Evolutionary conservation across 2,329 filamentous ascomycete species (phyloP), one percentile per base, ranked within the genome.

Genomic region (Neonectria faginata): DNA sequence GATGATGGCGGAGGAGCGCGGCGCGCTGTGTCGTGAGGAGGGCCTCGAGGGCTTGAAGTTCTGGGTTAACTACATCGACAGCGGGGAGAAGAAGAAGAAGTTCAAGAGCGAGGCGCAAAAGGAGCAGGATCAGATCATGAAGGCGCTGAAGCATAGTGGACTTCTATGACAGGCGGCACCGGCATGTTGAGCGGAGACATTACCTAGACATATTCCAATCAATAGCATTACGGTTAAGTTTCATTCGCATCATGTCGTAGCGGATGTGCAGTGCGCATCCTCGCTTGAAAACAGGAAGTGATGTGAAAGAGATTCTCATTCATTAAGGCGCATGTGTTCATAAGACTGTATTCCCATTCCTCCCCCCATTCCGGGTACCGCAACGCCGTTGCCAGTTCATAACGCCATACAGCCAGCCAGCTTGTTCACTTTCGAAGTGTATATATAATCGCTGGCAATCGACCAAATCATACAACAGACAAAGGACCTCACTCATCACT

Each of bases 1-100:
- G 12, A 92, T 97, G 76, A 97, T 99, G 95, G 94, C 94, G 0
- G 96, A 99, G 78, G 95, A 98, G 77, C 89, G 87, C 60, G 96
- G 96, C 0, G 88, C 89, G 3, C 78, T 99, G 20, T 98, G 95
- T 77, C 90, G 96, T 52, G 96, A 99, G 77, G 94, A 97, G 73
- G 91, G 93, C 5, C 88, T 98, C 14, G 94, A 97, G 77, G 96
- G 96, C 0, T 83, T 97, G 51, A 91, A 91, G 73, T 99, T 97
- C 78, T 99, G 96, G 96, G 89, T 92, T 79, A 99, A 99, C 74
- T 86, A 84, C 62, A 87, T 89, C 60, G 82, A 84, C 57, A 83
- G 79, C 0, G 84, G 81, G 0, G 82, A 77, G 25, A 73, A 68
- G 59, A 74, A 75, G 25, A 25, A 25, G 67, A 74, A 75, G 45